Conservation (phyloP, 768 basidiomycete genomes). For the Panus rudis region DNA sequence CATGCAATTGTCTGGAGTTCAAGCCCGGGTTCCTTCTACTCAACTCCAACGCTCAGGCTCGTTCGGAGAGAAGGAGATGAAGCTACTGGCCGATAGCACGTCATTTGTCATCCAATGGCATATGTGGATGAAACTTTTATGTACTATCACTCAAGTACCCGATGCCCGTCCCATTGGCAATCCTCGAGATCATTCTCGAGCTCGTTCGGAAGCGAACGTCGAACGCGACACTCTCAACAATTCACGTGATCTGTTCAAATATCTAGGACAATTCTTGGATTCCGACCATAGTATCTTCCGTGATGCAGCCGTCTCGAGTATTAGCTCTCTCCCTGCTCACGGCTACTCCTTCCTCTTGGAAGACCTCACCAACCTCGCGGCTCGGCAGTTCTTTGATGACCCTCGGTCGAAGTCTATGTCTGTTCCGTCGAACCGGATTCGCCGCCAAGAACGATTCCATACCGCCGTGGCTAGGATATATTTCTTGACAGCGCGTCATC, state of each 20-base stretch:
- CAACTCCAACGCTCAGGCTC: conserved; percentile 34
- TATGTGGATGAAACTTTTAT: conserved; percentile 79
- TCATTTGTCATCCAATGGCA: conserved; percentile 71
- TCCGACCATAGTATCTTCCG: conserved; percentile 80
- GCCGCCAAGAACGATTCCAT: conserved; percentile 72
- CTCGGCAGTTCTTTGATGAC: conserved; percentile 82
- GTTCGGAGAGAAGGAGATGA: conserved; percentile 45
- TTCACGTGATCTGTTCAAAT: conserved; percentile 76
- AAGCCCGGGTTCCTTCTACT: conserved; percentile 43
- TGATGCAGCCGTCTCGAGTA: conserved; percentile 80
- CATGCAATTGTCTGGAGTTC: conserved; percentile 67
- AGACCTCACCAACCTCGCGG: conserved; percentile 72
- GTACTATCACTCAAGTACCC: conserved; percentile 65
- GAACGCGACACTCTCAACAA: conserved; percentile 80
- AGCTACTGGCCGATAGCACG: conserved; percentile 50
- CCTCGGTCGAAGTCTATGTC: conserved; percentile 42
- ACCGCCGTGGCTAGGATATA: conserved; percentile 88
- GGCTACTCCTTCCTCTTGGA: conserved; percentile 79
- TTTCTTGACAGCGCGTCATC: conserved; percentile 70
- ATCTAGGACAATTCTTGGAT: conserved; percentile 81
- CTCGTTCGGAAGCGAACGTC: conserved; percentile 65
- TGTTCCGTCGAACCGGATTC: conserved; percentile 44
- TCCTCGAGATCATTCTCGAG: conserved; percentile 59
- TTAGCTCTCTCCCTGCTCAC: conserved; percentile 76
- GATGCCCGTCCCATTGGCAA: conserved; percentile 53